These are phyloP conservation scores for Guyanaporus albipodus DNA, from an alignment of 768 basidiomycete genomes.

Conservation along the genomic window DNA sequence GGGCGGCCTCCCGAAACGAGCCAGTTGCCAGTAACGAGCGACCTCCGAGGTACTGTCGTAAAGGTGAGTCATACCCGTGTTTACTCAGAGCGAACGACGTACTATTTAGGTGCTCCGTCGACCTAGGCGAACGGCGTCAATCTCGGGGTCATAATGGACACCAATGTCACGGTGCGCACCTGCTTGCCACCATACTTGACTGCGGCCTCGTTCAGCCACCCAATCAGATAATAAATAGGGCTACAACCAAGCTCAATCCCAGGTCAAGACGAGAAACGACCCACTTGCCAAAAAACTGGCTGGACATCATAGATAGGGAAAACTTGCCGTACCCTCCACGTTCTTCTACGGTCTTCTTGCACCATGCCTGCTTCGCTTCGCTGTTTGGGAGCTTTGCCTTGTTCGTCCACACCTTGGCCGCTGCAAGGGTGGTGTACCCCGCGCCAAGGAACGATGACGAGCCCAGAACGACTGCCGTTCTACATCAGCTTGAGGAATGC, in stretches of 20 bases:
- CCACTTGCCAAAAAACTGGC: neutral
- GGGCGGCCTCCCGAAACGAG: too few relatives aligned
- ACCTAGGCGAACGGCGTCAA: neutral
- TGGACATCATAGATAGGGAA: neutral
- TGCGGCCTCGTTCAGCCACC: slow-evolving; percentile 12
- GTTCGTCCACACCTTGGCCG: slow-evolving; percentile 15
- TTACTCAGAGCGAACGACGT: too few relatives aligned
- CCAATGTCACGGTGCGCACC: slow-evolving; percentile 1
- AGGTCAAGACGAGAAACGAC: neutral
- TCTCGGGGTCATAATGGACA: too few relatives aligned
- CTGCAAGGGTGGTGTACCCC: slow-evolving; percentile 5
- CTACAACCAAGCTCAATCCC: neutral
- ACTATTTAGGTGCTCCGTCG: neutral
- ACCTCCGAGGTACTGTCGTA: too few relatives aligned
- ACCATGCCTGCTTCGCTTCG: neutral
- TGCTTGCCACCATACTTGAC: slow-evolving; percentile 12
- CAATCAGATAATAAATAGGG: neutral
- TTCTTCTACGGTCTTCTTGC: slow-evolving; percentile 1
- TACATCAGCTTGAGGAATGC: too few relatives aligned
- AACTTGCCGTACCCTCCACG: slow-evolving; percentile 14
- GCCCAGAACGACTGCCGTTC: neutral
- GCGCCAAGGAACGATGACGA: neutral
- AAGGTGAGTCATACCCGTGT: too few relatives aligned
- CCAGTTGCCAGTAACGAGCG: too few relatives aligned
- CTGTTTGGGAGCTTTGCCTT: slow-evolving; percentile 8